Evolutionary conservation across 2,329 filamentous ascomycete genomes (phyloP).

Genomic region (Botryotinia convoluta): DNA sequence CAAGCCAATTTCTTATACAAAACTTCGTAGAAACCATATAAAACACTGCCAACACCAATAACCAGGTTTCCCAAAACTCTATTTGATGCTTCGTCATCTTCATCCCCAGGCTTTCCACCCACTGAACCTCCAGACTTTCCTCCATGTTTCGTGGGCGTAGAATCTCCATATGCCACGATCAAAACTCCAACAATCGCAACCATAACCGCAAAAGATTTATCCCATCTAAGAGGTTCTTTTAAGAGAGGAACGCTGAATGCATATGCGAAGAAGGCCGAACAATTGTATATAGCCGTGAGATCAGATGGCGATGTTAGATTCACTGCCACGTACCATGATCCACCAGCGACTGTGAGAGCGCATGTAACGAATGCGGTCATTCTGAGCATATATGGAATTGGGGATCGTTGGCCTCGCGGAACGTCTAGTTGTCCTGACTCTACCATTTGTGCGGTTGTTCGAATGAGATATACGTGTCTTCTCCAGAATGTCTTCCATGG

Average conservation of each 20-base stretch:
- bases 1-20: slow-evolving; percentile 92
- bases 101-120: slow-evolving; percentile 41
- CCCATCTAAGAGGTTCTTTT: slow-evolving; percentile 75
- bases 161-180: slow-evolving; percentile 91
- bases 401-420: slow-evolving; percentile 49
- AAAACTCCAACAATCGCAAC: slow-evolving; percentile 88
- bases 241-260: slow-evolving; percentile 91
- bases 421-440: slow-evolving; percentile 73
- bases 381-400: slow-evolving; percentile 70
- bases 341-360: slow-evolving; percentile 83
- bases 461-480: slow-evolving; percentile 60
- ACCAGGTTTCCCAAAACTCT: slow-evolving; percentile 83
- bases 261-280: slow-evolving; percentile 97
- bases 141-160: slow-evolving; percentile 51
- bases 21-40: slow-evolving; percentile 97
- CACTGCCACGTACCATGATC: slow-evolving; percentile 95
- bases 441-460: slow-evolving; percentile 78
- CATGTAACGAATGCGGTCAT: slow-evolving; percentile 81
- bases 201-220: slow-evolving; percentile 82
- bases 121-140: slow-evolving; percentile 54
- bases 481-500: slow-evolving; percentile 88
- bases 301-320: slow-evolving; percentile 90
- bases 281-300: slow-evolving; percentile 98
- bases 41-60: slow-evolving; percentile 83
- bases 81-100: slow-evolving; percentile 56